Conservation (phyloP, 768 basidiomycete species). For the Suillus sp. region DNA sequence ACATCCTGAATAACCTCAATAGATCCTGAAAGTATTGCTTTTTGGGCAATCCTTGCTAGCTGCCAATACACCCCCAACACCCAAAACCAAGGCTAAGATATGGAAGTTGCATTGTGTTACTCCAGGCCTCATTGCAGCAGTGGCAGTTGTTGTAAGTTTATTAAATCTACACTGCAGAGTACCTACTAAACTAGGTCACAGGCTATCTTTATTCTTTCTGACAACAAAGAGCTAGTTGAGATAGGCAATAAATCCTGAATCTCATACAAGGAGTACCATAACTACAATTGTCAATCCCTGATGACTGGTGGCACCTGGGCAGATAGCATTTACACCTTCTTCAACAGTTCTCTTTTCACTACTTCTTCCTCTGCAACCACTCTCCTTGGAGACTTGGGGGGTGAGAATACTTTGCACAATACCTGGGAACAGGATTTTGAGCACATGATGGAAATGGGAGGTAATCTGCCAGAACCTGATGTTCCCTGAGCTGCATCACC, state of each 20-base stretch:
- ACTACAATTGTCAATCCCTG: slow-evolving; percentile 2
- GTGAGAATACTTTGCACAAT: not conserved
- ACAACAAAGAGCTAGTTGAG: not conserved
- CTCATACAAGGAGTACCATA: slow-evolving; percentile 7
- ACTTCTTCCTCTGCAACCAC: not conserved
- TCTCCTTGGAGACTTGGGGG: not conserved
- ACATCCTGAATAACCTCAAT: not conserved
- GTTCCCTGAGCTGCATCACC: not conserved
- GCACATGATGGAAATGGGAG: not conserved
- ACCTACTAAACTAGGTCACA: not conserved
- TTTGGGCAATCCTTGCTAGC: not conserved
- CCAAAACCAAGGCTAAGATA: slow-evolving; percentile 1
- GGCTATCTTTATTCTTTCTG: slow-evolving; percentile 1
- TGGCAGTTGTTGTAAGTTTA: slow-evolving; percentile 1
- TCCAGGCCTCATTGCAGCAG: slow-evolving; percentile 7
- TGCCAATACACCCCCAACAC: not conserved
- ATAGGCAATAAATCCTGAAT: slow-evolving; percentile 1
- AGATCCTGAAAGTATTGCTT: not conserved
- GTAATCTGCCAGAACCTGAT: not conserved
- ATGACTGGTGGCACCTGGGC: not conserved
- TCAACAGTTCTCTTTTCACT: slow-evolving; percentile 8
- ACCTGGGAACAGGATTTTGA: not conserved
- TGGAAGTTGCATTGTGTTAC: not conserved
- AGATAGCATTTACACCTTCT: not conserved
- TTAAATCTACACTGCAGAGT: too few species aligned